phyloP scores from a whole-genome alignment of 192 early-diverging fungal genomes.

The Globomyces pollinis-pini region DNA sequence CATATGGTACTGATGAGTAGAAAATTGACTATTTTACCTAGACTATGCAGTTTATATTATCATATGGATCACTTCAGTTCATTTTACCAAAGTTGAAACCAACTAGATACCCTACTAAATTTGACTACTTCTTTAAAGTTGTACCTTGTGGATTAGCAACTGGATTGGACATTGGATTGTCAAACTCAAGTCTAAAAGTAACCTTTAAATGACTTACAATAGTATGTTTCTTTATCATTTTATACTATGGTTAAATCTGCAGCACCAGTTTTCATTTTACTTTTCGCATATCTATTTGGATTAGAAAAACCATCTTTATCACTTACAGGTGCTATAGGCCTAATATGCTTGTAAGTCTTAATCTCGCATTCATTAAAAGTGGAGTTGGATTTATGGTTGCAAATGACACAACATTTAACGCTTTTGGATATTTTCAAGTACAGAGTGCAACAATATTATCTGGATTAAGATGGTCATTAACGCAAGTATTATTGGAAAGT shows the following conservation, averaged over 20 bases:
- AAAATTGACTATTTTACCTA: no score
- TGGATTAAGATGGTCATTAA: conserved; percentile 88
- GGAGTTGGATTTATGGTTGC: conserved; percentile 86
- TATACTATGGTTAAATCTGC: conserved; percentile 68
- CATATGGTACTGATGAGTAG: no score
- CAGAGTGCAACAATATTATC: conserved; percentile 72
- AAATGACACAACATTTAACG: conserved; percentile 72
- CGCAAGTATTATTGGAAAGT: conserved; percentile 71
- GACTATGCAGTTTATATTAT: conserved; percentile 67
- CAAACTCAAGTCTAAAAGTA: conserved; percentile 73
- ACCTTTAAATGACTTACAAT: neutral
- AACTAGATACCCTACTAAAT: conserved; percentile 35
- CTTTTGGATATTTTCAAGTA: conserved; percentile 67
- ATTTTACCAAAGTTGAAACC: conserved; percentile 61
- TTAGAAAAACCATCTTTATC: conserved; percentile 69
- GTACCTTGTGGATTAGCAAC: conserved; percentile 84
- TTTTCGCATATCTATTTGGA: conserved; percentile 86
- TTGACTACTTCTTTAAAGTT: conserved; percentile 61
- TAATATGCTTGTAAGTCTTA: no score
- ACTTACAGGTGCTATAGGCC: conserved; percentile 65
- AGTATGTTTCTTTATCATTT: conserved; percentile 82
- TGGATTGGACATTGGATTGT: conserved; percentile 83
- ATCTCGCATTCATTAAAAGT: conserved; percentile 65
- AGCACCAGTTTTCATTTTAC: conserved; percentile 54
- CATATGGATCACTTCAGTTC: conserved; percentile 36